Conservation (phyloP, 257 asterid species). For the Jaltomata sinuosa region DNA sequence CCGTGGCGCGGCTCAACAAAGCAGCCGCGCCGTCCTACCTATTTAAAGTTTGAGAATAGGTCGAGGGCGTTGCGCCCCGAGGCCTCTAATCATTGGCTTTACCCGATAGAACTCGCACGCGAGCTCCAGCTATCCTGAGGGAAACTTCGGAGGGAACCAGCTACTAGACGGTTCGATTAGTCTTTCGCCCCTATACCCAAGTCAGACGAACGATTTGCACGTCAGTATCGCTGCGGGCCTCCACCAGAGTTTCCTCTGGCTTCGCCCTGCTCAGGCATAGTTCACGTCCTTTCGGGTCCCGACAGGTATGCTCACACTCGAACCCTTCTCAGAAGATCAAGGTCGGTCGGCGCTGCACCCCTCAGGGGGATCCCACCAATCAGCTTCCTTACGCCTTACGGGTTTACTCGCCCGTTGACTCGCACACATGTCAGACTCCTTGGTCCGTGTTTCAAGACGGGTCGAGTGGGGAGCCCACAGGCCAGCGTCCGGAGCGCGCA, state of each 20-base stretch:
- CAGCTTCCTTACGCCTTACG: background rate
- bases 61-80: no score
- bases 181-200: slow-evolving; percentile 10
- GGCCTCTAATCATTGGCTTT: no score
- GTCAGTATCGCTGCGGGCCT: slow-evolving; percentile 57
- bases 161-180: no score
- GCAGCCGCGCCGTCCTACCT: no score
- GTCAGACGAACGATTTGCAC: slow-evolving; percentile 52
- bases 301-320: background rate
- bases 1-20: no score
- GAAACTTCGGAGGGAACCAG: no score
- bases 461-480: background rate
- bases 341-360: background rate
- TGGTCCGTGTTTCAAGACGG: background rate
- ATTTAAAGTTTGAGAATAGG: no score
- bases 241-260: slow-evolving; percentile 64
- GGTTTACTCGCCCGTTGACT: background rate
- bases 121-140: no score
- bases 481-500: background rate
- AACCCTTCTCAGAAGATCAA: background rate
- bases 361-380: background rate
- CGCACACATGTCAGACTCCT: background rate
- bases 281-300: slow-evolving; percentile 40
- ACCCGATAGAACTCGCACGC: no score
- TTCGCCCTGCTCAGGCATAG: slow-evolving; percentile 55